Evolutionary conservation across 2,329 filamentous ascomycete genomes (phyloP), one percentile per base, ranked within the genome.

Genomic region (Colletotrichum endophyticum): DNA sequence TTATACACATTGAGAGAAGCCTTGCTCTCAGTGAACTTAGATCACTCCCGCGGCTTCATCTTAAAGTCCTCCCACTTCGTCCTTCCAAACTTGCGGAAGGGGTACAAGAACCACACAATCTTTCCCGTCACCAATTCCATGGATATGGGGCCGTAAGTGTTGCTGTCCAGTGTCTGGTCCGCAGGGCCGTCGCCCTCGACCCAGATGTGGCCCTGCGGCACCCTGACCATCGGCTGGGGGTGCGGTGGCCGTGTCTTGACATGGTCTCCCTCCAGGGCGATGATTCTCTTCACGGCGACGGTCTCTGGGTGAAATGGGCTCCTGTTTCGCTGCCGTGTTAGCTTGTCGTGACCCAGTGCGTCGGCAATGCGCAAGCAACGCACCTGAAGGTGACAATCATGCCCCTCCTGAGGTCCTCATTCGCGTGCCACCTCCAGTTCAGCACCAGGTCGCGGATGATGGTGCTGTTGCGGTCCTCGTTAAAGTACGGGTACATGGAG

Each of bases 131-230:
- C 91, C 78, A 99, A 83, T 71, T 91, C 91, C 78, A 91, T 92
- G 28, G 94, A 94, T 64, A 98, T 92, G 6, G 97, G 95, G 1
- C 97, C 97, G 84, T 98, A 98, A 15, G 92, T 92, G 85, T 98
- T 98, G 84, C 96, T 98, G 86, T 99, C 97, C 76, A 93, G 84
- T 72, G 92, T 95, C 80, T 91, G 91, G 67, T 91, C 89, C 80
- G 91, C 91, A 80, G 91, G 91, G 15, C 94, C 95, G 83, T 99
- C 97, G 2, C 97, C 97, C 83, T 99, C 96, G 1, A 99, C 92
- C 97, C 97, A 99, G 32, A 99, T 90, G 86, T 99, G 96, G 22
- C 95, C 95, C 78, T 90, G 90, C 7, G 96, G 96, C 27, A 99
- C 91, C 78, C 90, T 89, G 62, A 94, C 87, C 11, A 84, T 88